phyloP scores from a whole-genome alignment of 1,139 yeast genomes.

The Eremothecium cymbalariae region DNA sequence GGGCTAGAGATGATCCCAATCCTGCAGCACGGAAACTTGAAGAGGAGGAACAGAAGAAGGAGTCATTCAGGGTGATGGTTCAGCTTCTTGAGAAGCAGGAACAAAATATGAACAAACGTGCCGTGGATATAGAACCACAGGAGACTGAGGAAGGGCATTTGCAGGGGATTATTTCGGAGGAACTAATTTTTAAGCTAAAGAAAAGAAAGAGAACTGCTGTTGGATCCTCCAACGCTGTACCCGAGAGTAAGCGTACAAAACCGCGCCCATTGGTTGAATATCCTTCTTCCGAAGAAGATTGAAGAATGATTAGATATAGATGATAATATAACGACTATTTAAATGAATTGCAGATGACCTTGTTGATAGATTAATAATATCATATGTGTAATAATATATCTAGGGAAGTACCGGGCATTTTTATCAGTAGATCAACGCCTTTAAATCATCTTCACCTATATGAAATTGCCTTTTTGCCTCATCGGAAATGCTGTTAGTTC shows the following conservation, averaged over 20 bases:
- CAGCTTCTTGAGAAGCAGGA: constrained; percentile 14
- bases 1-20: constrained; percentile 90
- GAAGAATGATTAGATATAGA: not conserved
- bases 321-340: not conserved
- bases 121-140: not conserved
- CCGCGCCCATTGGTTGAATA: constrained; percentile 8
- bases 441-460: constrained; percentile 11
- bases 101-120: not conserved
- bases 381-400: too few relatives aligned
- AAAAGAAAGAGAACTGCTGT: not conserved
- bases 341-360: not conserved
- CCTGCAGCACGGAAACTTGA: constrained; percentile 55
- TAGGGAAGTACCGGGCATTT: too few relatives aligned
- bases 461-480: constrained; percentile 15
- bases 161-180: not conserved
- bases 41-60: constrained; percentile 29
- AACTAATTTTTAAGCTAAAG: not conserved
- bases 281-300: constrained; percentile 13
- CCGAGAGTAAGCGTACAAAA: constrained; percentile 6
- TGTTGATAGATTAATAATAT: not conserved
- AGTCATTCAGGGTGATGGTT: constrained; percentile 21
- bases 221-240: not conserved
- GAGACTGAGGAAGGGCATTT: not conserved
- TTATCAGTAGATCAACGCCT: constrained; percentile 19
- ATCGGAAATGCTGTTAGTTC: constrained; percentile 16